Evolutionary conservation across 768 basidiomycete genomes (phyloP).

Genomic region (Cystofilobasidium macerans): DNA sequence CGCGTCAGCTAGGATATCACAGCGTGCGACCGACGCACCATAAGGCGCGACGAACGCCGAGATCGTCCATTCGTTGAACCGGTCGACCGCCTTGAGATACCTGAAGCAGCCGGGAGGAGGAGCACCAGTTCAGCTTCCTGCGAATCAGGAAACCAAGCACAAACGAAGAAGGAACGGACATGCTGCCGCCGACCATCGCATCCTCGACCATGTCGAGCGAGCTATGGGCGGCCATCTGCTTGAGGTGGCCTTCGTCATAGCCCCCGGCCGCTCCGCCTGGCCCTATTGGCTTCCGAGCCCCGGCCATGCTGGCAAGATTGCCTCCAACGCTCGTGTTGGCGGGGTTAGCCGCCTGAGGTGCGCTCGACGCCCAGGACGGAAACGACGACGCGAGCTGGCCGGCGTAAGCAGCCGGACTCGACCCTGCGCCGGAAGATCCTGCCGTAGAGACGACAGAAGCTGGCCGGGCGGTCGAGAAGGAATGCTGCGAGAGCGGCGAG

Average conservation of each 20-base stretch:
- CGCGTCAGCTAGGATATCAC: constrained; percentile 29
- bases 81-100: constrained; percentile 91
- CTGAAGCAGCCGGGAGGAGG: constrained; percentile 41
- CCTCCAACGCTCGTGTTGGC: constrained; percentile 23
- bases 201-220: constrained; percentile 93
- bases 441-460: constrained; percentile 27
- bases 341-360: constrained; percentile 13
- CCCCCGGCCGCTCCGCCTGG: constrained; percentile 66
- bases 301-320: constrained; percentile 28
- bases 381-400: constrained; percentile 27
- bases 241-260: constrained; percentile 69
- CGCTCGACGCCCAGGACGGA: constrained; percentile 35
- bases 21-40: constrained; percentile 50
- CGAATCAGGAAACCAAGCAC: neutral
- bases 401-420: constrained; percentile 15
- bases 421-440: constrained; percentile 24
- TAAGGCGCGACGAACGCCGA: constrained; percentile 92
- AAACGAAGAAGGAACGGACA: constrained; percentile 29
- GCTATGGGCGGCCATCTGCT: constrained; percentile 98
- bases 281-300: constrained; percentile 45
- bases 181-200: constrained; percentile 44
- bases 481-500: constrained; percentile 41
- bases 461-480: constrained; percentile 35
- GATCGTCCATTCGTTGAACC: constrained; percentile 97
- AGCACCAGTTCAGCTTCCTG: neutral